Evolutionary conservation across 331 rosid species (phyloP), one percentile per base, ranked within the genome.

Genomic region (Acacia concinna): DNA sequence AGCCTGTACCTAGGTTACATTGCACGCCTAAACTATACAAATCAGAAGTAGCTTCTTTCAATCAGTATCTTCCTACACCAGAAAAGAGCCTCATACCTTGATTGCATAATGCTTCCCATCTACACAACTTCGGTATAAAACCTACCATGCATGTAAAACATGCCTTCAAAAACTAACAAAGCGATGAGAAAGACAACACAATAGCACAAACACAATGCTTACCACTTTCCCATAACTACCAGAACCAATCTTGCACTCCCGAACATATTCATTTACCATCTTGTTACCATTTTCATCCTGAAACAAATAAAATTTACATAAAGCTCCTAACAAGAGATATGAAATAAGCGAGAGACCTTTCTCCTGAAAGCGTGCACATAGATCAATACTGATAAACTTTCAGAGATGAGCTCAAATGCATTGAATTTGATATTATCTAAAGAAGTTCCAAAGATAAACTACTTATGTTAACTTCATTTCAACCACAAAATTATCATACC

Each of bases 191-290:
- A 47, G 35, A 79, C 49, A 81, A 59, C 67, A 68, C 23, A 78
- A 38, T 60, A 30, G 40, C 43, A 81, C 69, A 57, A 68, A 64
- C 49, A 75, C 20, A 71, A 76, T 37, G 71, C 91, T 87, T 83
- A 96, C 99, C 97, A 96, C 99, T 96, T 96, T 96, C 82, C 99
- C 99, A 4, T 96, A 96, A 89, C 99, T 96, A 73, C 99, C 98
- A 27, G 98, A 79, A 64, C 99, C 99, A 88, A 96, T 96, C 89
- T 87, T 93, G 79, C 8, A 88, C 83, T 90, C 99, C 34, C 97
- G 98, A 78, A 96, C 88, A 72, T 93, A 96, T 81, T 96, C 97
- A 87, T 96, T 96, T 76, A 96, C 83, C 89, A 87, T 90, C 87
- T 96, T 96, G 81, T 88, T 93, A 44, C 99, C 99, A 38, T 91